These are phyloP conservation scores for Annulohypoxylon stygium DNA, from an alignment of 495 filamentous ascomycete species.

Conservation along the genomic window DNA sequence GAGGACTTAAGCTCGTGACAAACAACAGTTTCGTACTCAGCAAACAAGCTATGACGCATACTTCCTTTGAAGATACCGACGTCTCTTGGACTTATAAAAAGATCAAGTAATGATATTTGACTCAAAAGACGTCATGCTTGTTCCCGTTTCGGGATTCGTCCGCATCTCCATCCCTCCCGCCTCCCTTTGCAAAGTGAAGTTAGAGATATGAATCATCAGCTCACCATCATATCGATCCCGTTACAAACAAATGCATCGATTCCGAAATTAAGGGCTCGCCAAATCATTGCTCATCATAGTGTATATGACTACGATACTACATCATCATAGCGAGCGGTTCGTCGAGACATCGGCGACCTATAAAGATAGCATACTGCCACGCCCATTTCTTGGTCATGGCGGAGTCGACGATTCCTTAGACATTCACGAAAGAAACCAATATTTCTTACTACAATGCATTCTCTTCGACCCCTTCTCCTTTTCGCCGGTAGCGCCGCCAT, in stretches of 20 bases:
- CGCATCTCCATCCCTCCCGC: neutral
- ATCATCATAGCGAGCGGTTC: neutral
- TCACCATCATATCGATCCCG: neutral
- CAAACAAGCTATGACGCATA: neutral
- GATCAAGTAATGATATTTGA: neutral
- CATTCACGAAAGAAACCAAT: neutral
- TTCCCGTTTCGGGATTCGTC: neutral
- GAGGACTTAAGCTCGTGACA: neutral
- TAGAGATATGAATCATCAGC: neutral
- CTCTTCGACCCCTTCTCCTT: constrained; percentile 9
- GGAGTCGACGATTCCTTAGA: neutral
- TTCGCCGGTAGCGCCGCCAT: constrained; percentile 6
- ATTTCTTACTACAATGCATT: constrained; percentile 11
- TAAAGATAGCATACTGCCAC: neutral
- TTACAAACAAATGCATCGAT: neutral
- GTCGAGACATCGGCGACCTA: neutral
- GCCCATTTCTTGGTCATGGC: neutral
- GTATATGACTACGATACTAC: neutral
- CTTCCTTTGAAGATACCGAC: neutral
- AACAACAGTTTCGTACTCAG: neutral
- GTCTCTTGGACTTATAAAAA: neutral
- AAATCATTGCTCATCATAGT: neutral
- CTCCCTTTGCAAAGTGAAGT: neutral
- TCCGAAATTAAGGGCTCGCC: neutral
- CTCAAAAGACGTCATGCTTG: constrained; percentile 14